Base-by-base conservation (phyloP, 139 green algal species). In the Desmodesmus armatus region DNA sequence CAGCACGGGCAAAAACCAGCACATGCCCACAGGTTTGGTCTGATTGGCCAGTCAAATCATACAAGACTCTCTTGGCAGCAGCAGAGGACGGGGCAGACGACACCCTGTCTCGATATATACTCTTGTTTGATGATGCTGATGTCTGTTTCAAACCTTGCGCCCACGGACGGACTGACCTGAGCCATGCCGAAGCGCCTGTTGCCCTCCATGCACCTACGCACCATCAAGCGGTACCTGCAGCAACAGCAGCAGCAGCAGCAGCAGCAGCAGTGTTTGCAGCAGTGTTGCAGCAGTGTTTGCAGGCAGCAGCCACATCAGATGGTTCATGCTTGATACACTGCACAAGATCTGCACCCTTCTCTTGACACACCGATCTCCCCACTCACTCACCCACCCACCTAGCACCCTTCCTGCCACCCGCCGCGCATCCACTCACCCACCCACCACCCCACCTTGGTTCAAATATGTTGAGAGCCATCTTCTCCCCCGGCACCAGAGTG, bases 401-500 rank as follows among this genome's bases (percentile, higher is more conserved):
- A 37, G n/a, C 62, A 21, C 6, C 7, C 29, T 72, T 9, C 29
- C 31, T 44, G n/a, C 29, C 27, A 43, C 63, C 17, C 11, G 27
- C 29, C 29, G 6, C 6, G 29, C 0, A 19, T n/a, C 5, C 6
- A 41, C 23, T 41, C 17, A 17, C 5, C 63, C 29, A 41, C n/a
- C n/a, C 21, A 33, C 17, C 35, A 15, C 39, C 78, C n/a, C 89
- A 94, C 78, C 95, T 80, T 7, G 96, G 95, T 88, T 99, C 97
- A 84, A 99, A 99, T 31, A 99, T 98, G 89, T 99, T 99, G 37
- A 99, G 91, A 5, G 88, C 89, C 83, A 98, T 96, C 51, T 81
- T 89, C 89, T 98, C 94, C 0, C 95, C 94, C 1, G 96, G 96
- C 73, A 98, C 71, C 51, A 99, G 37, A 23, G 92, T 87, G 76